A percentile compares a stretch with the other conserved stretches of the same genome.
Evolutionary conservation across 2,329 filamentous ascomycete species (phyloP).

Genomic region (Leptographium galeiforme): DNA sequence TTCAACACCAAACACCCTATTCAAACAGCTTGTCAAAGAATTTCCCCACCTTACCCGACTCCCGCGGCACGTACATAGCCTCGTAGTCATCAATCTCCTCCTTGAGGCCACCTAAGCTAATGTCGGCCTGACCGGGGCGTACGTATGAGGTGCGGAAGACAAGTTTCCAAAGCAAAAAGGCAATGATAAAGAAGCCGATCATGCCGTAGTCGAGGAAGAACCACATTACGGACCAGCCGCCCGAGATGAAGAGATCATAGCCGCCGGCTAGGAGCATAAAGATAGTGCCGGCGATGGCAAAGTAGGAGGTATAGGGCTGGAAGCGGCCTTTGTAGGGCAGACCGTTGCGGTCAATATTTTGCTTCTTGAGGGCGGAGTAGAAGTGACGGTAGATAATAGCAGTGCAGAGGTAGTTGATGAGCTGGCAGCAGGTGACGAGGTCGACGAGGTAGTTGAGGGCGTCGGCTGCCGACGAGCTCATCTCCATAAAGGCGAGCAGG

Average conservation of each 20-base stretch:
- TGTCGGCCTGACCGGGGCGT: slow-evolving; percentile 11
- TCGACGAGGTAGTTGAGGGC: slow-evolving; percentile 49
- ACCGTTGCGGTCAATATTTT: slow-evolving; percentile 37
- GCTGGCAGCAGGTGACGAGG: slow-evolving; percentile 44
- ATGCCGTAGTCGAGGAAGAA: slow-evolving; percentile 10
- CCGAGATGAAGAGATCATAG: slow-evolving; percentile 6
- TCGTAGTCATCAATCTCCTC: slow-evolving; percentile 25
- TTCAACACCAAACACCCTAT: not conserved
- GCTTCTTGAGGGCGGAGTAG: slow-evolving; percentile 38
- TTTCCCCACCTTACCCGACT: slow-evolving; percentile 1
- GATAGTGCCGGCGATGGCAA: slow-evolving; percentile 9
- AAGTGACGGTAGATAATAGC: slow-evolving; percentile 46
- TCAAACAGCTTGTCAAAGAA: slow-evolving; percentile 6
- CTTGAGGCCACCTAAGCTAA: slow-evolving; percentile 12
- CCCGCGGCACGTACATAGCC: slow-evolving; percentile 3
- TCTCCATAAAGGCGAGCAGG: slow-evolving; percentile 49
- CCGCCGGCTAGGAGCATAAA: slow-evolving; percentile 7
- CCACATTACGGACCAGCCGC: slow-evolving; percentile 8
- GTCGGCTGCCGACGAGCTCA: slow-evolving; percentile 38
- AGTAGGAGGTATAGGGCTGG: slow-evolving; percentile 12
- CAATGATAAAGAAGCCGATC: slow-evolving; percentile 7
- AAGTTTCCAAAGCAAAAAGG: slow-evolving; percentile 4
- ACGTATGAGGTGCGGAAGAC: slow-evolving; percentile 5
- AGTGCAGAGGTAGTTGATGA: slow-evolving; percentile 44
- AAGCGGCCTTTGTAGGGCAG: slow-evolving; percentile 41